Conservation (phyloP, 2,329 filamentous ascomycete genomes). For the Colletotrichum lini region DNA sequence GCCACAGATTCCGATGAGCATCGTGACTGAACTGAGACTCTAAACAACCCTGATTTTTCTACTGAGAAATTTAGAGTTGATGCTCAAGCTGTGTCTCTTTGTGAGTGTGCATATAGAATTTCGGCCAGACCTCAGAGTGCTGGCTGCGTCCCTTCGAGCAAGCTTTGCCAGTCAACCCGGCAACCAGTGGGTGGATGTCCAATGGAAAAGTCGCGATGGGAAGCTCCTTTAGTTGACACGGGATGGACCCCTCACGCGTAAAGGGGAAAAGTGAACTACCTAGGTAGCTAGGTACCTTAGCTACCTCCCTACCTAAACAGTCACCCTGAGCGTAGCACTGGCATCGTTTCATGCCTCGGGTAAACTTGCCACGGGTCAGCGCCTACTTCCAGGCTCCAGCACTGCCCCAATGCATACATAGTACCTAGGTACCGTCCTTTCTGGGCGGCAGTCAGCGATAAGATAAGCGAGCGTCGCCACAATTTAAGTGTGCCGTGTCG, state of each 20-base stretch:
- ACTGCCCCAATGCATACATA: no score
- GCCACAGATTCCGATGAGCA: constrained; percentile 85
- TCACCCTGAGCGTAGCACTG: no score
- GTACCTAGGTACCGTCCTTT: no score
- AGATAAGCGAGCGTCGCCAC: no score
- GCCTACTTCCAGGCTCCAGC: no score
- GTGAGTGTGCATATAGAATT: neutral
- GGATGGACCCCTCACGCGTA: constrained; percentile 32
- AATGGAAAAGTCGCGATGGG: constrained; percentile 17
- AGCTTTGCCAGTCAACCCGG: constrained; percentile 26
- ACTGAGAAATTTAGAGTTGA: neutral
- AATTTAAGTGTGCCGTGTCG: no score
- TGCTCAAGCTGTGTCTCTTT: neutral
- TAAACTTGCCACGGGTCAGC: no score
- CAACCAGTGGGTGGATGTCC: constrained; percentile 18
- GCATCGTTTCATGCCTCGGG: no score
- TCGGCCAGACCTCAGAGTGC: neutral
- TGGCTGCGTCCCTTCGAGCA: neutral
- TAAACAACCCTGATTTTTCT: neutral
- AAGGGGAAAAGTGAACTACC: constrained; percentile 7
- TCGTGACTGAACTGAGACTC: constrained; percentile 53
- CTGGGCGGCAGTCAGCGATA: no score
- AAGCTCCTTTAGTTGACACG: neutral
- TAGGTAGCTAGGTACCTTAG: no score
- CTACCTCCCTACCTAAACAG: no score